phyloP scores from a whole-genome alignment of 108 stramenopile species.

The Nitzschia sp. region DNA sequence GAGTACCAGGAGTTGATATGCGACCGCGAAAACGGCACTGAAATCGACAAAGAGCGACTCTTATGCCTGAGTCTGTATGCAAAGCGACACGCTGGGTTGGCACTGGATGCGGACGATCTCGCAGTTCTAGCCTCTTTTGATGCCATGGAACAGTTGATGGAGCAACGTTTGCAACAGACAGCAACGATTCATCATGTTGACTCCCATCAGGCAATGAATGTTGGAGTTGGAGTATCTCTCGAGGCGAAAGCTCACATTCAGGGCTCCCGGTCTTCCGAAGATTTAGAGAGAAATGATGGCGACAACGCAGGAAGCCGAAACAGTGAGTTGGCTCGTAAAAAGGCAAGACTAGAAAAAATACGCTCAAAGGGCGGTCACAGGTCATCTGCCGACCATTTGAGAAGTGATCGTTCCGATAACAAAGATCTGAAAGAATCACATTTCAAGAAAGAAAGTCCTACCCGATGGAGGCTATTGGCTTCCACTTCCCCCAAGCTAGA shows the following conservation, averaged over 20 bases:
- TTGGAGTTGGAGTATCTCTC: too few relatives aligned
- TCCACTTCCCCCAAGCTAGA: constrained; percentile 10
- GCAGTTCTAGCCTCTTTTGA: not conserved
- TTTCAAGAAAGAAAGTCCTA: not conserved
- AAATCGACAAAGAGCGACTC: constrained; percentile 18
- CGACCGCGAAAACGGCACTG: not conserved
- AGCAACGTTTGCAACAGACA: not conserved
- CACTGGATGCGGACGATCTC: not conserved
- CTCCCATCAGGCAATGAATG: not conserved
- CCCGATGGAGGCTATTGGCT: not conserved
- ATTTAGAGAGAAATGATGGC: not conserved
- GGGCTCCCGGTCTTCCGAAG: not conserved
- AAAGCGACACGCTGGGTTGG: not conserved
- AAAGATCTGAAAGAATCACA: not conserved
- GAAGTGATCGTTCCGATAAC: not conserved
- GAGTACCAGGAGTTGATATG: constrained; percentile 5
- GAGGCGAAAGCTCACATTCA: not conserved
- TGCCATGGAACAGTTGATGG: not conserved
- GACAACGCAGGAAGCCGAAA: not conserved
- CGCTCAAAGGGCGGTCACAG: not conserved
- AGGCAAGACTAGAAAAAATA: not conserved
- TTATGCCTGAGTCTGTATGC: constrained; percentile 1
- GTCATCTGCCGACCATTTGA: not conserved
- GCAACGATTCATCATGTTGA: not conserved
- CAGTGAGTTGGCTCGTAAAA: not conserved